Evolutionary conservation across 1,284 basidiomycete species (phyloP).

Genomic region (Puccinia sorghi): DNA sequence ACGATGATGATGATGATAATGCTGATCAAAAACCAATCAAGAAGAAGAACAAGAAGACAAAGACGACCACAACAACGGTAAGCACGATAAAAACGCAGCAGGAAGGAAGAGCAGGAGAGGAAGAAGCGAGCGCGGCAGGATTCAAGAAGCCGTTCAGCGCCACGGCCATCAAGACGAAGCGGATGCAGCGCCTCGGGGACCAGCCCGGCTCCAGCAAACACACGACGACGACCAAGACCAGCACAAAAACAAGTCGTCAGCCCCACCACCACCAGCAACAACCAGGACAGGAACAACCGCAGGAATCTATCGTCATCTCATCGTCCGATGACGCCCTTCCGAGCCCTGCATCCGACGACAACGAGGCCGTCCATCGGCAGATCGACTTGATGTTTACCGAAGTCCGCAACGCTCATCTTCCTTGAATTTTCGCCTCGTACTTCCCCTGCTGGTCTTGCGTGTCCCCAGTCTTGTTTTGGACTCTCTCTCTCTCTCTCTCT

Average conservation of each 20-base stretch:
- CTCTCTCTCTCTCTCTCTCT: no score
- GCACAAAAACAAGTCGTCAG: neutral
- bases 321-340: neutral
- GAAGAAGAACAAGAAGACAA: slow-evolving; percentile 3
- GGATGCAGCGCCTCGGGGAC: neutral
- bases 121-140: neutral
- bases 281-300: neutral
- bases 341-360: neutral
- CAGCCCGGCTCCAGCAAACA: neutral
- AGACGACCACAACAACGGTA: neutral
- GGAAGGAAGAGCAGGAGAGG: neutral
- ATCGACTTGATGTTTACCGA: slow-evolving; percentile 18
- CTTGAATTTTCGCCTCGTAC: neutral
- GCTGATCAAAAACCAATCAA: neutral
- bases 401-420: neutral
- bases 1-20: neutral
- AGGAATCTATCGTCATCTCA: slow-evolving; percentile 7
- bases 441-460: neutral
- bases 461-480: neutral
- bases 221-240: no score
- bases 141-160: slow-evolving; percentile 13
- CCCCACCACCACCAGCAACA: neutral
- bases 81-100: neutral
- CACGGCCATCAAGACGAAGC: slow-evolving; percentile 13
- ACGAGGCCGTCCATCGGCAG: slow-evolving; percentile 10